Evolutionary conservation across 306 rosid genomes (phyloP).

Genomic region (Aeschynomene evenia): DNA sequence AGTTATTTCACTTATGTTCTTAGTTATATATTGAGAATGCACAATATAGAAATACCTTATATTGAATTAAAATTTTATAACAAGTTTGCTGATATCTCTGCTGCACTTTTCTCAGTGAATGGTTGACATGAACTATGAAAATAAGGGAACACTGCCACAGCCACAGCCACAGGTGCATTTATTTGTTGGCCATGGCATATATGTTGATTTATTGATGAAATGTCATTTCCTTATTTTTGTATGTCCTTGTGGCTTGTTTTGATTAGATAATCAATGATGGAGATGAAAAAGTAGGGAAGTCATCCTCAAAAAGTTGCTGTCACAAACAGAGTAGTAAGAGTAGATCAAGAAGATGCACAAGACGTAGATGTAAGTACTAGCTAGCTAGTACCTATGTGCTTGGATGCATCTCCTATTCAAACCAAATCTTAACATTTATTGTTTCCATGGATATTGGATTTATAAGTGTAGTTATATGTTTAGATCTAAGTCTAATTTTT

Average conservation of each 20-base stretch:
- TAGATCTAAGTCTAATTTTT: too few species aligned
- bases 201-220: background rate
- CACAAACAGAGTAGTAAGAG: constrained; percentile 26
- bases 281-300: constrained; percentile 27
- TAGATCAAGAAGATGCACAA: constrained; percentile 31
- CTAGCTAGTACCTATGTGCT: constrained; percentile 1
- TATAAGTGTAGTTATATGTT: too few species aligned
- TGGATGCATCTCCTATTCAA: too few species aligned
- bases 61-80: too few species aligned
- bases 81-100: too few species aligned
- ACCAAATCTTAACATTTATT: too few species aligned
- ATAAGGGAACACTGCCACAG: constrained; percentile 35
- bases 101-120: constrained; percentile 40
- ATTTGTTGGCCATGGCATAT: background rate
- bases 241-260: constrained; percentile 11
- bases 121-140: constrained; percentile 29
- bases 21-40: too few species aligned
- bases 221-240: background rate
- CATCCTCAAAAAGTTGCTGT: constrained; percentile 12
- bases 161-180: constrained; percentile 45
- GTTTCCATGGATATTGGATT: too few species aligned
- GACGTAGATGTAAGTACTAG: constrained; percentile 61
- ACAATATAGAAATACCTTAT: too few species aligned
- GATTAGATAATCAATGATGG: constrained; percentile 42
- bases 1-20: too few species aligned